Evolutionary conservation across 495 filamentous ascomycete genomes (phyloP).

Genomic region (Aspergillus taichungensis): DNA sequence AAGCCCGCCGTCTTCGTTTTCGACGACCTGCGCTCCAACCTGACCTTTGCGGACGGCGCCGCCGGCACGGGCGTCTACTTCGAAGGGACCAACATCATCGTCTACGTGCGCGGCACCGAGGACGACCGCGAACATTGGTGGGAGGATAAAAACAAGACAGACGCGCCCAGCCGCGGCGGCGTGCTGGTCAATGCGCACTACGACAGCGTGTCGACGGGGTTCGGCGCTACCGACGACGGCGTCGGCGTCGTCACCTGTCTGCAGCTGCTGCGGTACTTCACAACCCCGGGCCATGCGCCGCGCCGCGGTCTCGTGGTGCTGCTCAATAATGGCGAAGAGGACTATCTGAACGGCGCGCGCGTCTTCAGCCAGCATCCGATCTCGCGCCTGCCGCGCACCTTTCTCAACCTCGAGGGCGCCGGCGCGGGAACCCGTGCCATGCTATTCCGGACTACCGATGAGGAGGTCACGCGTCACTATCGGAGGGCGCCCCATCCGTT

Average conservation of each 20-base stretch:
- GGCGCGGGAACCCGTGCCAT: constrained; percentile 86
- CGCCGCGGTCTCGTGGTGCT: constrained; percentile 74
- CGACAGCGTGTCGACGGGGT: constrained; percentile 87
- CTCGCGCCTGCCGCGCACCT: constrained; percentile 65
- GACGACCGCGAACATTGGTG: constrained; percentile 62
- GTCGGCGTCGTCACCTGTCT: constrained; percentile 79
- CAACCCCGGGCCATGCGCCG: constrained; percentile 62
- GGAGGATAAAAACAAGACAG: constrained; percentile 35
- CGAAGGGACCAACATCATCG: constrained; percentile 86
- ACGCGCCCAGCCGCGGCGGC: constrained; percentile 47
- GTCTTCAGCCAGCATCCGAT: constrained; percentile 80
- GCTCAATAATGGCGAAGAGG: constrained; percentile 95
- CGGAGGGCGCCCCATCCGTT: constrained; percentile 63
- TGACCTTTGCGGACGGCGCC: constrained; percentile 42
- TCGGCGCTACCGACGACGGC: constrained; percentile 89
- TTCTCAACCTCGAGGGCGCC: constrained; percentile 91
- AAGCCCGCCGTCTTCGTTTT: constrained; percentile 54
- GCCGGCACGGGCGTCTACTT: constrained; percentile 53
- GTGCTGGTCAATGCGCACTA: constrained; percentile 94
- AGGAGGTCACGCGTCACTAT: constrained; percentile 77
- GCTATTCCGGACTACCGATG: constrained; percentile 78
- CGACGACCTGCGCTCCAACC: constrained; percentile 73
- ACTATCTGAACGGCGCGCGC: constrained; percentile 81
- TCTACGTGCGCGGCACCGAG: constrained; percentile 77
- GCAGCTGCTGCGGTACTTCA: constrained; percentile 86